A percentile compares a stretch with the other conserved stretches of the same genome.
Evolutionary conservation across 352 stramenopile species (phyloP).

Genomic region (Halophytophthora polymorphica): DNA sequence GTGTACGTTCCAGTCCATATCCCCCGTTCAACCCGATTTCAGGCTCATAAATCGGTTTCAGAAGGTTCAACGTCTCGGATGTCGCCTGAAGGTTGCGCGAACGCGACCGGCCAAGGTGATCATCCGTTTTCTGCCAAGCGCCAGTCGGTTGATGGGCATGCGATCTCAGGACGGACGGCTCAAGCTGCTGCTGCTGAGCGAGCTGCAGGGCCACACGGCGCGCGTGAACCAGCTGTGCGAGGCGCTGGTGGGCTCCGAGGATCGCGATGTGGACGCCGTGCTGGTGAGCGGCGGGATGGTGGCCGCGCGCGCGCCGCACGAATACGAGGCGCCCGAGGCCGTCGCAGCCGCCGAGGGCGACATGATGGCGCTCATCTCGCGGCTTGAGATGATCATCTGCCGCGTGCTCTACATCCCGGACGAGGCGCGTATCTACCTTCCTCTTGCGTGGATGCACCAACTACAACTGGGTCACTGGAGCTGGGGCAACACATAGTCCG

Average conservation of each 20-base stretch:
- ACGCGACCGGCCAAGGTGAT: too few relatives aligned
- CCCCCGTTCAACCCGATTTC: too few relatives aligned
- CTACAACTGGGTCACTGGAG: background rate
- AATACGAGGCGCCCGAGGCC: slow-evolving; percentile 54
- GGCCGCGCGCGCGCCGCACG: slow-evolving; percentile 32
- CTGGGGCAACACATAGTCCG: too few relatives aligned
- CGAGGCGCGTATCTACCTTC: slow-evolving; percentile 34
- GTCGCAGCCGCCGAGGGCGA: slow-evolving; percentile 80
- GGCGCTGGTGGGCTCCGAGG: slow-evolving; percentile 58
- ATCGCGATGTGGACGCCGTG: slow-evolving; percentile 69
- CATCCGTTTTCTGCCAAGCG: too few relatives aligned
- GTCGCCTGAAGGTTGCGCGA: too few relatives aligned
- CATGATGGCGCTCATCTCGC: slow-evolving; percentile 87
- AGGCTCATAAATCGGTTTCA: too few relatives aligned
- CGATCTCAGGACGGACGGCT: too few relatives aligned
- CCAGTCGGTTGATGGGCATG: too few relatives aligned
- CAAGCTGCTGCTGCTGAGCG: slow-evolving; percentile 76
- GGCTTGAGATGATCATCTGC: slow-evolving; percentile 86
- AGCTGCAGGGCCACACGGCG: slow-evolving; percentile 57
- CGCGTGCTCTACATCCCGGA: slow-evolving; percentile 79
- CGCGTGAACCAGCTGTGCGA: slow-evolving; percentile 81
- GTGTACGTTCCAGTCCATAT: too few relatives aligned
- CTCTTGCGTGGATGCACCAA: background rate
- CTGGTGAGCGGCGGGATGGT: slow-evolving; percentile 73
- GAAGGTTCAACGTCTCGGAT: too few relatives aligned